phyloP scores from a whole-genome alignment of 73 alveolate genomes.

The Symbiodinium pilosum region DNA sequence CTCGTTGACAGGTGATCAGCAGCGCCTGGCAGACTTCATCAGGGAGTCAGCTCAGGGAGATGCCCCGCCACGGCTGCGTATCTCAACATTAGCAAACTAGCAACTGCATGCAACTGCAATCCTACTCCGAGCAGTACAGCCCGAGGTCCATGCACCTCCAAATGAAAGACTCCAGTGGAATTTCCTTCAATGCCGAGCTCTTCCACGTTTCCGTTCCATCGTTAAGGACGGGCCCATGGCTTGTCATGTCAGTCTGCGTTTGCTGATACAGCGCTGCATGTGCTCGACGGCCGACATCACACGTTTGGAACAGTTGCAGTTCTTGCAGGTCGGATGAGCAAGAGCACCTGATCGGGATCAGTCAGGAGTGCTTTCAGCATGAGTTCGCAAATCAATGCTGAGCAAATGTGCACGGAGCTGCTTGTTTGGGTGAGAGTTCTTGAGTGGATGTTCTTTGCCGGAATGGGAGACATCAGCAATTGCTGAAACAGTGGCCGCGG shows the following conservation, averaged over 20 bases:
- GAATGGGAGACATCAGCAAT: too few relatives aligned
- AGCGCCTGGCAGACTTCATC: conserved; percentile 32
- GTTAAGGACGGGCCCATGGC: background rate
- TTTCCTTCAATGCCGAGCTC: conserved; percentile 81
- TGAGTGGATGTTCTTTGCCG: too few relatives aligned
- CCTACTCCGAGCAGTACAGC: background rate
- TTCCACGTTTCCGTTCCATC: conserved; percentile 59
- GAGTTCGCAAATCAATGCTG: background rate
- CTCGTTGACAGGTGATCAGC: background rate
- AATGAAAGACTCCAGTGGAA: conserved; percentile 71
- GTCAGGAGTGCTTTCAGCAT: conserved; percentile 6
- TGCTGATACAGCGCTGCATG: too few relatives aligned
- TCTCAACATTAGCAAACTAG: background rate
- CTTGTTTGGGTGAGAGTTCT: too few relatives aligned
- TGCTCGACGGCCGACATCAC: background rate
- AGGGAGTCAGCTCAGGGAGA: conserved; percentile 53
- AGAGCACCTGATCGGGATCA: conserved; percentile 72
- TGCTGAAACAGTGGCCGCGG: too few relatives aligned
- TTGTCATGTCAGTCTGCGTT: too few relatives aligned
- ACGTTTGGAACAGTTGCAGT: background rate
- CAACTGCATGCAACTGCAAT: background rate
- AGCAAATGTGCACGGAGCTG: background rate
- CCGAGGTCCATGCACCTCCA: conserved; percentile 69
- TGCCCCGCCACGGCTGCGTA: conserved; percentile 35
- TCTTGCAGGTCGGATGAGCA: conserved; percentile 3